Evolutionary conservation across 192 early-diverging fungal genomes (phyloP), one percentile per base, ranked within the genome.

Genomic region (Lobulomyces angularis): DNA sequence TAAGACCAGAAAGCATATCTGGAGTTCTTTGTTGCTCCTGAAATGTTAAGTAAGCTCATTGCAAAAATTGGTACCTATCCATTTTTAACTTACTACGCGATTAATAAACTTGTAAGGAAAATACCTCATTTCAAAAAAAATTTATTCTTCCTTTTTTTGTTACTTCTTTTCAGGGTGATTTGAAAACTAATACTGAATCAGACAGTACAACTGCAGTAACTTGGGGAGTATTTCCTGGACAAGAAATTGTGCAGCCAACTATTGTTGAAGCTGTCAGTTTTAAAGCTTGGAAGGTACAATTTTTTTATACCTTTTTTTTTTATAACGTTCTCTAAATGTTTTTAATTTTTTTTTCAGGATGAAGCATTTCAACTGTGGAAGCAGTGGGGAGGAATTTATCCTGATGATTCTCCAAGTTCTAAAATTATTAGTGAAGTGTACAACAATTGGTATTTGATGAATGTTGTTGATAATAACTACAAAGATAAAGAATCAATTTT

Each of bases 191-290:
- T 63, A 84, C 80, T 35, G 61, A 77, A 22, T 71, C 63, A 25
- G 89, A 90, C 57, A 71, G 74, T 9, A 84, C 92, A 19, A 98
- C 92, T 53, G 92, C 92, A 5, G 88, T 96, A 26, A 96, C 92
- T 8, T 96, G 92, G 92, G 92, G 92, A 32, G 90, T 96, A 23
- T 96, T 96, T 81, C 88, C 88, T 1, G 88, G 90, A 32, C 84
- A 88, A 53, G 92, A 96, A 61, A 86, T 96, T 40, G 64, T 93
- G 33, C 92, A 96, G 65, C 90, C 90, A 11, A 96, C 92, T 14
- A 82, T 96, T 57, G 90, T 96, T 32, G 92, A 96, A 48, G 49
- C 72, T 20, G 63, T 66, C 43, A 79, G 74, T 36, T 96, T 96
- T 57, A 63, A 88, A 57, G 90, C 90, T 0, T 96, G 92, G 92